Evolutionary conservation across 2,329 filamentous ascomycete species (phyloP), one percentile per base, ranked within the genome.

Genomic region (Achaetomium macrosporum): DNA sequence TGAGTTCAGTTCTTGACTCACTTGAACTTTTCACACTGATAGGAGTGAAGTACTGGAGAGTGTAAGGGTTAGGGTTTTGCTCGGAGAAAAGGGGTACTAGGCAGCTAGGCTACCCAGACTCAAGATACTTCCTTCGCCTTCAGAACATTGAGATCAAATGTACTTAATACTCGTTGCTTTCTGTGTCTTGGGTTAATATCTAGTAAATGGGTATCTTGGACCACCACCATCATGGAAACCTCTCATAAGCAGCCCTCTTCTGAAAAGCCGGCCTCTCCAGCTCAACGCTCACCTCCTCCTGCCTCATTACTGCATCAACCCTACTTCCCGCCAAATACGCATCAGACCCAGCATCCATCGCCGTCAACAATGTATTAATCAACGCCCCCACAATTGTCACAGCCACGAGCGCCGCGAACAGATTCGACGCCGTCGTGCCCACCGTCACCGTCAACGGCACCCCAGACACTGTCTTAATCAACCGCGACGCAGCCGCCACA

Each of bases 311-410:
- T n/a, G n/a, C n/a, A n/a, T 33, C 17, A 30, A 41, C 41, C 42
- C 29, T 43, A 31, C 45, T 53, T 25, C 30, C 51, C 25, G 54
- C 54, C 19, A 47, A 25, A 31, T 43, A 52, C 8, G 51, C 57
- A 42, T 57, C 54, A 30, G 40, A 45, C 37, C 54, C 55, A 1
- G 44, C 50, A 47, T 61, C 59, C 17, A 47, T 47, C 15, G 48
- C 52, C 44, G 56, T 57, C 55, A 61, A 10, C n/a, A 57, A 48
- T 0, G 57, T 58, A 37, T 61, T 61, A 5, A 61, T 39, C 35
- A 56, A 11, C 42, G 59, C 59, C n/a, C 59, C 59, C 1, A 43
- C 52, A 9, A 56, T 11, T 40, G 57, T 52, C 19, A 50, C n/a
- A 11, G 35, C 57, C 20, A 58, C 59, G 4, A 59, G 44, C 1